Percentiles rank a stretch among this genome's conserved stretches.
Evolutionary conservation across 345 rosid genomes (phyloP).

Genomic region (Noccaea caerulescens): DNA sequence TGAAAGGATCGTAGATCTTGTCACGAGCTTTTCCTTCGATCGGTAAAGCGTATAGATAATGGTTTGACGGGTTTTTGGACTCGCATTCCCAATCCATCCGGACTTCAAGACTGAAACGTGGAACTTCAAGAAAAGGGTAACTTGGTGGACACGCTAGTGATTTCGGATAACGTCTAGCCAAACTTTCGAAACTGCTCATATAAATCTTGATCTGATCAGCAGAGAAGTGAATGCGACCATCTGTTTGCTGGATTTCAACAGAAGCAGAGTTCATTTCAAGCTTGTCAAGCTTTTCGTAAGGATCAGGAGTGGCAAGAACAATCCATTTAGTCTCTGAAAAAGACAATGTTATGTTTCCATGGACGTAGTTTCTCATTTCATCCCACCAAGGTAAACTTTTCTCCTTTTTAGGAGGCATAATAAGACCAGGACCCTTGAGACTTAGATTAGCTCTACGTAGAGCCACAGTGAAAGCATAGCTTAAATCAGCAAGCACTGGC

Average conservation of each 20-base stretch:
- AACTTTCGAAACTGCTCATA: conserved; percentile 82
- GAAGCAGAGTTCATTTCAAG: conserved; percentile 64
- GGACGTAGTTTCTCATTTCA: conserved; percentile 95
- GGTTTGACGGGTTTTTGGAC: conserved; percentile 81
- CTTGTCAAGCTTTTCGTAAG: conserved; percentile 87
- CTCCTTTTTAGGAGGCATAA: conserved; percentile 81
- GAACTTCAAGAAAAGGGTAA: conserved; percentile 71
- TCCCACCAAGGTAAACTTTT: conserved; percentile 99
- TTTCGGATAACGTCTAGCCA: conserved; percentile 61
- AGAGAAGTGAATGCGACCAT: conserved; percentile 76
- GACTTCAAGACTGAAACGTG: conserved; percentile 81
- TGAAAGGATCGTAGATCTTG: conserved; percentile 79
- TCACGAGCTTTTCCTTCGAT: conserved; percentile 81
- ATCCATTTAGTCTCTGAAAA: conserved; percentile 74
- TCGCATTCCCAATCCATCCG: conserved; percentile 93
- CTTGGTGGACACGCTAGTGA: conserved; percentile 55
- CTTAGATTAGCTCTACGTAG: conserved; percentile 96
- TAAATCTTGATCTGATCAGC: conserved; percentile 77
- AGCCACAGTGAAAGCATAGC: conserved; percentile 95
- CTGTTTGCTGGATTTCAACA: conserved; percentile 88
- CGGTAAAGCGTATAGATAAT: conserved; percentile 88
- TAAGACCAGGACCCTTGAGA: conserved; percentile 64
- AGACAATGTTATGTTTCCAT: conserved; percentile 67
- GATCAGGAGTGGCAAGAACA: conserved; percentile 83
- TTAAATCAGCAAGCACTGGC: conserved; percentile 86